Conservation (phyloP, 2,329 filamentous ascomycete genomes). For the Beauveria australis region DNA sequence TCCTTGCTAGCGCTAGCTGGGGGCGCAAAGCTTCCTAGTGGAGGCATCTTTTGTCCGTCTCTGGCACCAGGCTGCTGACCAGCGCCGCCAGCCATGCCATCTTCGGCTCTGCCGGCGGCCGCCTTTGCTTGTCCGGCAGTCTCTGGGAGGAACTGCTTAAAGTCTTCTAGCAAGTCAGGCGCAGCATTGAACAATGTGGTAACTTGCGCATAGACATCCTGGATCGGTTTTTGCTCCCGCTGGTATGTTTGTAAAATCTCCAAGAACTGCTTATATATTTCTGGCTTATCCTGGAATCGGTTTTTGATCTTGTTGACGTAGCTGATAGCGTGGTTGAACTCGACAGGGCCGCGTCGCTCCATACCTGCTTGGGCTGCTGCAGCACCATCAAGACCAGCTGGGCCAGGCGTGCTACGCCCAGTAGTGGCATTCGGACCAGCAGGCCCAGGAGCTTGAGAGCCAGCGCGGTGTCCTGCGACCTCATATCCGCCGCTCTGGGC, state of each 20-base stretch:
- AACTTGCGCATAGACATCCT: slow-evolving; percentile 96
- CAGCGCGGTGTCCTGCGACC: slow-evolving; percentile 13
- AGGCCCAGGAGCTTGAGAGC: slow-evolving; percentile 29
- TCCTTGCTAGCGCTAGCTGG: slow-evolving; percentile 76
- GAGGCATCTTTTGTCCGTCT: slow-evolving; percentile 74
- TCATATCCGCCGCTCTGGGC: slow-evolving; percentile 29
- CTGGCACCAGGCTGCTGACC: slow-evolving; percentile 42
- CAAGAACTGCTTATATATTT: slow-evolving; percentile 98
- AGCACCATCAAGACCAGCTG: slow-evolving; percentile 54
- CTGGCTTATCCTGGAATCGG: slow-evolving; percentile 89
- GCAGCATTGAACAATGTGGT: slow-evolving; percentile 89
- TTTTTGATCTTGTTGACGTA: slow-evolving; percentile 99
- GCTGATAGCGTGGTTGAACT: slow-evolving; percentile 98
- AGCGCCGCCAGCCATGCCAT: slow-evolving; percentile 25
- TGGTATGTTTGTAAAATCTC: slow-evolving; percentile 98
- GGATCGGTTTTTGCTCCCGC: slow-evolving; percentile 93
- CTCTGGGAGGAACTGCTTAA: slow-evolving; percentile 96
- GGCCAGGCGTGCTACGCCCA: slow-evolving; percentile 47
- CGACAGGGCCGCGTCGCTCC: slow-evolving; percentile 87
- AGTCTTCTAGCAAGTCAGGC: slow-evolving; percentile 91
- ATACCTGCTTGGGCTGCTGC: slow-evolving; percentile 52
- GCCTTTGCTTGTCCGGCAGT: slow-evolving; percentile 53
- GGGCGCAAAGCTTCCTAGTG: slow-evolving; percentile 89
- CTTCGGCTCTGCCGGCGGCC: slow-evolving; percentile 53
- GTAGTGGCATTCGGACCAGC: slow-evolving; percentile 49